Base-by-base conservation (phyloP, 2,329 filamentous ascomycete genomes). In the Lasiodiplodia sp. region DNA sequence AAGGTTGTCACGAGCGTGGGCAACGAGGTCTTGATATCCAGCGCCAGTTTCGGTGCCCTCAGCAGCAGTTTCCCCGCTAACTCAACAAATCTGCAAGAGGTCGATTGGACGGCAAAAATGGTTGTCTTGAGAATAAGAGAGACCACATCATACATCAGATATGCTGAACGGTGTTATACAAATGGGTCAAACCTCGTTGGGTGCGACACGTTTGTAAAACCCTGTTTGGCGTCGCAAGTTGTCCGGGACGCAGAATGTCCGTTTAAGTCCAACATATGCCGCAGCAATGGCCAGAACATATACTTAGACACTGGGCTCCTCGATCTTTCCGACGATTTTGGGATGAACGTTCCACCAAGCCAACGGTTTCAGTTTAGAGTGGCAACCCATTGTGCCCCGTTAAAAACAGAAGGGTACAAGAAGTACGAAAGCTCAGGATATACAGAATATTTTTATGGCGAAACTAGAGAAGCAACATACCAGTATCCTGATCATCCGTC, bases 281-380 rank as follows among this genome's bases (percentile, higher is more conserved):
- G 51, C 37, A 47, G 47, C 6, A 40, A 69, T 2, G 51, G 23
- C 4, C 53, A 38, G 0, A 76, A 73, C 31, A 10, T 75, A 2
- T 2, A 56, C 0, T 28, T 75, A 0, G 73, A 75, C 25, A 73
- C 71, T n/a, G 73, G 71, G 12, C 56, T 65, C 28, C 58, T 76
- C 0, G 67, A 75, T 53, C 73, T 70, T 52, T 62, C 58, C n/a
- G 25, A 52, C 4, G 67, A 76, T 65, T 63, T 76, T 12, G 74
- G 74, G 1, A 47, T 75, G 44, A 75, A 74, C 47, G 63, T 51
- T 8, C 70, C 71, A 3, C 70, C 69, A 12, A 40, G 68, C 21
- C 69, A 72, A 18, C 69, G 60, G 16, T 55, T 71, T 40, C 31
- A 31, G 11, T 47, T 65, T n/a, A 69, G 70, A 31, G n/a, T 64